Evolutionary conservation across 2,329 filamentous ascomycete species (phyloP), one percentile per base, ranked within the genome.

Genomic region (Epichloe sylvatica): DNA sequence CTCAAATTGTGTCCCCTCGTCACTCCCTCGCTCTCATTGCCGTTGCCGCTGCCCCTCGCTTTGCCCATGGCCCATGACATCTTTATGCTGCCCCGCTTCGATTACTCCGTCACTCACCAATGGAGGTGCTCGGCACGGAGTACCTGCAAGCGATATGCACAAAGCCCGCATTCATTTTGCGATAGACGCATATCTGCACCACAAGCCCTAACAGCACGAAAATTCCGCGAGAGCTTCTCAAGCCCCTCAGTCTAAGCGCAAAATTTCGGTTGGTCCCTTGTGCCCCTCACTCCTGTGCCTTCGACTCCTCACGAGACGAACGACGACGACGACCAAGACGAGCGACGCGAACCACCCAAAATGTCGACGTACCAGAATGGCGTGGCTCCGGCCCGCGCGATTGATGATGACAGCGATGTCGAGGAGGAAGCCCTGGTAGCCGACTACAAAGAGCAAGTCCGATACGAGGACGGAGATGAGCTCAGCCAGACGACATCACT

Each of bases 381-480:
- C 63, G 71, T 70, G 62, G 73, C 76, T 64, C 75, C 78, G 57
- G 67, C 73, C 63, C 77, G 79, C 67, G 70, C 75, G 58, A 70
- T 80, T 52, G 81, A 81, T 61, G 85, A 91, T 69, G 89, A 94
- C 66, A 94, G 88, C 64, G 92, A 97, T 68, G 85, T 87, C 57
- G 90, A 96, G 73, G 91, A 97, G 77, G 92, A 97, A 73, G 85
- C 85, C 61, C 80, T 98, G 59, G 92, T 89, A 62, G 88, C 89
- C 70, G 89, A 97, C 72, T 96, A 96, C 78, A 84, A 83, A 67
- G 88, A 96, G 73, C 91, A 96, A 70, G 87, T 95, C 60, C 88
- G 92, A 67, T 96, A 91, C 64, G 87, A 94, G 62, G 89, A 90
- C 65, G 82, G 83, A 60, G 81, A 89, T 71, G 69, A 94, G 58